Evolutionary conservation across 2,329 filamentous ascomycete genomes (phyloP).

Genomic region (Stagonosporopsis vannaccii): DNA sequence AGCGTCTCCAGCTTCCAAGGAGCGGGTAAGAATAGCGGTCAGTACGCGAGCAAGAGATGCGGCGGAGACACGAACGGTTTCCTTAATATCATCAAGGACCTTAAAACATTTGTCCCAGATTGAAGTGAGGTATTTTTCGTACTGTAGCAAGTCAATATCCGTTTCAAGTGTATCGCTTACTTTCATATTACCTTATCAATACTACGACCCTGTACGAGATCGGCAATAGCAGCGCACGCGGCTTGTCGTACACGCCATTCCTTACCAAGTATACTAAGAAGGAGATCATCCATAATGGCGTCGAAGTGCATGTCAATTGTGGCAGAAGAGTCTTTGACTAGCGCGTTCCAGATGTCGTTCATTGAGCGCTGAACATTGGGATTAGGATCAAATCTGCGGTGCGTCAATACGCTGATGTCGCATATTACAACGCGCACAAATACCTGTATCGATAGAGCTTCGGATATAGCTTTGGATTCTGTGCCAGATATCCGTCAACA

Average conservation of each 20-base stretch:
- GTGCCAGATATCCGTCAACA: slow-evolving; percentile 68
- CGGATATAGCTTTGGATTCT: slow-evolving; percentile 93
- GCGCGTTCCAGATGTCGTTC: slow-evolving; percentile 95
- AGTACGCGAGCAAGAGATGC: slow-evolving; percentile 82
- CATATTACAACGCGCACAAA: not conserved
- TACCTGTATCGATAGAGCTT: slow-evolving; percentile 88
- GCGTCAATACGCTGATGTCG: slow-evolving; percentile 22
- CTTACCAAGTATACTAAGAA: slow-evolving; percentile 84
- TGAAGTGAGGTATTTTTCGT: slow-evolving; percentile 82
- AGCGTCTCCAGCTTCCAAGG: slow-evolving; percentile 79
- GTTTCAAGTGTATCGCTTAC: not conserved
- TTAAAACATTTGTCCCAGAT: slow-evolving; percentile 89
- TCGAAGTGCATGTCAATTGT: slow-evolving; percentile 86
- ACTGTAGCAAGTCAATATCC: slow-evolving; percentile 55
- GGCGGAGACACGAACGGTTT: slow-evolving; percentile 82
- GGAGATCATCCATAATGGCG: slow-evolving; percentile 83
- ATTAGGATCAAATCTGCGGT: slow-evolving; percentile 80
- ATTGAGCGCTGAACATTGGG: slow-evolving; percentile 91
- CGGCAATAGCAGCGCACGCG: slow-evolving; percentile 86
- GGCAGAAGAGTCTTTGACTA: slow-evolving; percentile 85
- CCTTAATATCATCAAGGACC: slow-evolving; percentile 95
- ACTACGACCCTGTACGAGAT: slow-evolving; percentile 82
- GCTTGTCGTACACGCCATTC: slow-evolving; percentile 96
- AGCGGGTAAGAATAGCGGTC: slow-evolving; percentile 83
- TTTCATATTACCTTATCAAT: slow-evolving; percentile 50